A percentile compares a stretch with the other conserved stretches of the same genome.
Evolutionary conservation across 768 basidiomycete genomes (phyloP).

Genomic region (Kwoniella botswanensis): DNA sequence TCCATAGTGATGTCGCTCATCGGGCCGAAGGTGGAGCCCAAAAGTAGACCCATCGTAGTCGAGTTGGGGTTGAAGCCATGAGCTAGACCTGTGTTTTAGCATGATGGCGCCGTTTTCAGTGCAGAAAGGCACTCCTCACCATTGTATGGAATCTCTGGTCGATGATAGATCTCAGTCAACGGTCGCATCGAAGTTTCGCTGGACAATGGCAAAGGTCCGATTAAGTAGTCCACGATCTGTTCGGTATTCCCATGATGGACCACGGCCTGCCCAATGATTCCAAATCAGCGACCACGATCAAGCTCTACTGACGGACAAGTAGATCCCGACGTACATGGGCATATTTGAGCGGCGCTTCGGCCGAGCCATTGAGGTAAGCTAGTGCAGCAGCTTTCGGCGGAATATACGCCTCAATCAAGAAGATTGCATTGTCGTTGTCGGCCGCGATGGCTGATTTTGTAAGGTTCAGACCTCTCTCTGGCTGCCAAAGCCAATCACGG

Average conservation of each 20-base stretch:
- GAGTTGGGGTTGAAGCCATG: slow-evolving; percentile 35
- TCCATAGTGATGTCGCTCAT: slow-evolving; percentile 58
- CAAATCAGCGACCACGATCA: background rate
- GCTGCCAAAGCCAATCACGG: slow-evolving; percentile 62
- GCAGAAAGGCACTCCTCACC: slow-evolving; percentile 24
- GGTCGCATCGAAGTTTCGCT: slow-evolving; percentile 60
- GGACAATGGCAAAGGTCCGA: slow-evolving; percentile 66
- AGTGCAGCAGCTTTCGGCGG: slow-evolving; percentile 64
- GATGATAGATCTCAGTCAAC: slow-evolving; percentile 32
- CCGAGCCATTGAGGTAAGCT: slow-evolving; percentile 61
- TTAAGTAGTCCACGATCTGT: slow-evolving; percentile 65
- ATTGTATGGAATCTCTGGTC: slow-evolving; percentile 63
- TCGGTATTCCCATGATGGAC: slow-evolving; percentile 63
- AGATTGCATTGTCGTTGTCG: slow-evolving; percentile 64
- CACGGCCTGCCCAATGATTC: slow-evolving; percentile 54
- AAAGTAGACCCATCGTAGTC: slow-evolving; percentile 42
- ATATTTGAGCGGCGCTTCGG: slow-evolving; percentile 58
- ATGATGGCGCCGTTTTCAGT: slow-evolving; percentile 30
- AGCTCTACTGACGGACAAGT: background rate
- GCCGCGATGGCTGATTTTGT: slow-evolving; percentile 57
- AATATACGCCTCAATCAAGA: slow-evolving; percentile 63
- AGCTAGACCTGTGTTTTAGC: slow-evolving; percentile 1
- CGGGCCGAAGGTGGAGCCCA: slow-evolving; percentile 6
- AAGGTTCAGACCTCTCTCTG: slow-evolving; percentile 63
- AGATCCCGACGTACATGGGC: slow-evolving; percentile 55